Evolutionary conservation across 1,284 basidiomycete species (phyloP), one percentile per base, ranked within the genome.

Genomic region (Puccinia coronata): DNA sequence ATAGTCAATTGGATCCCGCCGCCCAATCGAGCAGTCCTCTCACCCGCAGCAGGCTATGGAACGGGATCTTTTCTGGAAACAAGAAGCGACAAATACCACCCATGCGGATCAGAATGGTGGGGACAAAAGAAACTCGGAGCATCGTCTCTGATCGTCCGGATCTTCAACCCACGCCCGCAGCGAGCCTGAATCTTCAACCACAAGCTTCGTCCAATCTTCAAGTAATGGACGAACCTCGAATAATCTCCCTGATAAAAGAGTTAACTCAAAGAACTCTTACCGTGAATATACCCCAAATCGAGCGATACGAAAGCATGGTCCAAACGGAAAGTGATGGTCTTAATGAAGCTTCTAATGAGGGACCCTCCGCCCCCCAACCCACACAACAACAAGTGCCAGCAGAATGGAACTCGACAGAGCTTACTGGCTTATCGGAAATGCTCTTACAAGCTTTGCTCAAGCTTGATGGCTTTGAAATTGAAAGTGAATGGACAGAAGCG

Each of bases 381-480:
- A 23, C 47, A n/a, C n/a, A n/a, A 71, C 43, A 23, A 31, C 31
- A 9, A 51, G 20, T 31, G 12, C 49, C 28, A 20, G 36, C 43
- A 2, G 9, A 69, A 69, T 41, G 5, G 23, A 28, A 71, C n/a
- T 80, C 88, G 90, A 47, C 83, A 51, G 36, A 53, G 11, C 55
- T 78, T 39, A 25, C 86, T 41, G 91, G 92, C 85, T 87, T 92
- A 63, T 86, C 84, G 83, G 87, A 86, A 82, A 81, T 86, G 70
- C 88, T 95, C 36, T 88, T 94, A 36, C 93, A 94, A 86, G 88
- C 90, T 20, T 88, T 95, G 34, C 88, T 95, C 11, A 89, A 92
- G 57, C 87, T 95, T 39, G 93, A 95, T 84, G 91, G 91, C 73
- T 88, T 94, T 84, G 87, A 87, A 43, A 88, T 91, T 36, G 90